Conservation (phyloP, 2,329 filamentous ascomycete species). For the Verticillium longisporum region DNA sequence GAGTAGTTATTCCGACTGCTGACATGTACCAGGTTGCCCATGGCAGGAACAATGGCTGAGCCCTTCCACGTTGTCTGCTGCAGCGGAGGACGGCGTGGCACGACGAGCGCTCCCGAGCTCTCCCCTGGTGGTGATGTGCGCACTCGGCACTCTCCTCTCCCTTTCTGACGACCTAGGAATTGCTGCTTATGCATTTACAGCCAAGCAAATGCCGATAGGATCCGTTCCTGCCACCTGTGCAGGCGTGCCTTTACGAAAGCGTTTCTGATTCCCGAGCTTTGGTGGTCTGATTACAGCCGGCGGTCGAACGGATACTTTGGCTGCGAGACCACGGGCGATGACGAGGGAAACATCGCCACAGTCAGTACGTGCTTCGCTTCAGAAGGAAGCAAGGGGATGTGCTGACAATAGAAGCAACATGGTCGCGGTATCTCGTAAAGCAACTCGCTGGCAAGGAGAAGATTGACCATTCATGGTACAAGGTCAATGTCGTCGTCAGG, state of each 20-base stretch:
- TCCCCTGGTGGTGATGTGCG: not conserved
- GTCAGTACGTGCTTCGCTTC: slow-evolving; percentile 11
- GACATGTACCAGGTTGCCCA: not conserved
- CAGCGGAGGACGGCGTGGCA: not conserved
- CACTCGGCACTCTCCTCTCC: not conserved
- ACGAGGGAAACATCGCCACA: slow-evolving; percentile 4
- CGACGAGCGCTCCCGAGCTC: not conserved
- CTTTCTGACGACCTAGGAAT: not conserved
- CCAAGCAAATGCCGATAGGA: not conserved
- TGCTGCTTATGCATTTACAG: not conserved
- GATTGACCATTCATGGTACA: slow-evolving; percentile 23
- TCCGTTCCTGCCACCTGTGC: not conserved
- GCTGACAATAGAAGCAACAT: slow-evolving; percentile 17
- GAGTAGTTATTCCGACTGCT: not conserved
- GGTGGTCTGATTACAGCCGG: slow-evolving; percentile 25
- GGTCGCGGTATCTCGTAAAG: slow-evolving; percentile 24
- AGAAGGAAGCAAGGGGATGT: not conserved
- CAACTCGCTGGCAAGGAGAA: slow-evolving; percentile 8
- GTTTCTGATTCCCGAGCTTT: slow-evolving; percentile 22
- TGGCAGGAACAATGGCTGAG: not conserved
- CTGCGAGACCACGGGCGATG: slow-evolving; percentile 14
- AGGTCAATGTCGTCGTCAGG: slow-evolving; percentile 23
- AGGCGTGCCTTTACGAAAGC: slow-evolving; percentile 12
- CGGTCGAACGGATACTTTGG: slow-evolving; percentile 33
- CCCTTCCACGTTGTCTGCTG: not conserved